phyloP scores from a whole-genome alignment of 495 filamentous ascomycete genomes.

The Penicillium chermesinum region DNA sequence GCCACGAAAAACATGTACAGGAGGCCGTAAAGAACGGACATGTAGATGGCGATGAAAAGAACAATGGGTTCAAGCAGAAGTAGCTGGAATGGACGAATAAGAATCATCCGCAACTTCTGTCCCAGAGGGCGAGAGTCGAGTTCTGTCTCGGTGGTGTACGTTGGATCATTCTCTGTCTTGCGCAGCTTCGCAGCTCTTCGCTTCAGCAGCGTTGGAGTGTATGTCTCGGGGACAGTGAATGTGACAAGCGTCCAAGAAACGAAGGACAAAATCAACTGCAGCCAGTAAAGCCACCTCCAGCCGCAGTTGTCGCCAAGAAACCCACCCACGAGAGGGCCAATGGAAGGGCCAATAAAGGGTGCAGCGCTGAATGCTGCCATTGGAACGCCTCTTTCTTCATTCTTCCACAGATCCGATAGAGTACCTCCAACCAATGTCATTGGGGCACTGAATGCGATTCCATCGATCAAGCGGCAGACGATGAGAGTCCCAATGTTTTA shows the following conservation, averaged over 20 bases:
- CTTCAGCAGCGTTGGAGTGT: constrained; percentile 65
- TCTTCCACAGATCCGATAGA: constrained; percentile 73
- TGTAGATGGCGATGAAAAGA: constrained; percentile 69
- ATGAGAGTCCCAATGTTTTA: constrained; percentile 70
- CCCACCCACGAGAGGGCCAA: constrained; percentile 69
- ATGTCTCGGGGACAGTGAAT: constrained; percentile 79
- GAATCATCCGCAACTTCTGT: constrained; percentile 60
- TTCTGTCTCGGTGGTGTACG: constrained; percentile 68
- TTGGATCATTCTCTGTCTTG: constrained; percentile 56
- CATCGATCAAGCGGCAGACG: constrained; percentile 67
- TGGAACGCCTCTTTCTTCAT: constrained; percentile 76
- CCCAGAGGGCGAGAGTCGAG: constrained; percentile 61
- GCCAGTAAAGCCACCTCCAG: constrained; percentile 86
- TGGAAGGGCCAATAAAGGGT: constrained; percentile 71
- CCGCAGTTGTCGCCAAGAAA: constrained; percentile 62
- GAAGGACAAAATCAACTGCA: constrained; percentile 66
- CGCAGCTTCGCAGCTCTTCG: constrained; percentile 61
- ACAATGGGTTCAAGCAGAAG: constrained; percentile 77
- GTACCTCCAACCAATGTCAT: constrained; percentile 82
- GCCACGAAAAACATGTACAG: constrained; percentile 82
- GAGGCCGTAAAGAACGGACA: constrained; percentile 72
- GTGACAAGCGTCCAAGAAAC: constrained; percentile 65
- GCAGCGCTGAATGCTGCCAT: constrained; percentile 84
- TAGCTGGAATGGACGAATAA: constrained; percentile 73
- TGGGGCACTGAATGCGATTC: constrained; percentile 76